Conservation (phyloP, 495 filamentous ascomycete species). For the Penicillium parvum region DNA sequence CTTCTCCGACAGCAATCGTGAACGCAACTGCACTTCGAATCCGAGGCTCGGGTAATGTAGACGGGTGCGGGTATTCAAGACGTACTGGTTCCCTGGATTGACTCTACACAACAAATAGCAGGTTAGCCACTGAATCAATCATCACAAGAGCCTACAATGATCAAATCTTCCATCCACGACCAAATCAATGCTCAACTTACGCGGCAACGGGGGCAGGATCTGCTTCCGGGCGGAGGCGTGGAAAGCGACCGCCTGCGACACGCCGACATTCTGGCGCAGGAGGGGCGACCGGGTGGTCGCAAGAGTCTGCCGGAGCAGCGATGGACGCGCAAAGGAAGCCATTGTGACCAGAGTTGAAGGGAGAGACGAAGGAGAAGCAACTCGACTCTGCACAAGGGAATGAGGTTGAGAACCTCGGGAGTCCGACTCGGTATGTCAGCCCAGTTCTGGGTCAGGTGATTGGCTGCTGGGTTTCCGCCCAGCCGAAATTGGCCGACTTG, state of each 20-base stretch:
- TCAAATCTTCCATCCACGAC: neutral
- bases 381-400: constrained; percentile 28
- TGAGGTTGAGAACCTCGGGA: constrained; percentile 46
- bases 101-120: constrained; percentile 49
- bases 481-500: constrained; percentile 45
- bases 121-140: constrained; percentile 19
- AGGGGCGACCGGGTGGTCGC: constrained; percentile 37
- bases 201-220: constrained; percentile 65
- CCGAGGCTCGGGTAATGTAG: too few relatives aligned
- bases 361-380: constrained; percentile 19
- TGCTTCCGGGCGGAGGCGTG: constrained; percentile 62
- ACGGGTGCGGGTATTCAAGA: constrained; percentile 13
- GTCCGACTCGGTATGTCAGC: constrained; percentile 44
- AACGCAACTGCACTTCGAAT: too few relatives aligned
- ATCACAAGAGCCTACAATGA: neutral
- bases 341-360: constrained; percentile 31
- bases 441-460: constrained; percentile 37
- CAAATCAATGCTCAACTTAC: constrained; percentile 43
- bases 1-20: too few relatives aligned
- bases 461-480: constrained; percentile 37
- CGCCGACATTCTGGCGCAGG: constrained; percentile 36
- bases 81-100: constrained; percentile 74
- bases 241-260: constrained; percentile 59
- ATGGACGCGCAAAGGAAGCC: constrained; percentile 43
- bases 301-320: constrained; percentile 37